Evolutionary conservation across 177 flowering plant genomes (phyloP), one percentile per base, ranked within the genome.

Genomic region (Vitis hybrid): DNA sequence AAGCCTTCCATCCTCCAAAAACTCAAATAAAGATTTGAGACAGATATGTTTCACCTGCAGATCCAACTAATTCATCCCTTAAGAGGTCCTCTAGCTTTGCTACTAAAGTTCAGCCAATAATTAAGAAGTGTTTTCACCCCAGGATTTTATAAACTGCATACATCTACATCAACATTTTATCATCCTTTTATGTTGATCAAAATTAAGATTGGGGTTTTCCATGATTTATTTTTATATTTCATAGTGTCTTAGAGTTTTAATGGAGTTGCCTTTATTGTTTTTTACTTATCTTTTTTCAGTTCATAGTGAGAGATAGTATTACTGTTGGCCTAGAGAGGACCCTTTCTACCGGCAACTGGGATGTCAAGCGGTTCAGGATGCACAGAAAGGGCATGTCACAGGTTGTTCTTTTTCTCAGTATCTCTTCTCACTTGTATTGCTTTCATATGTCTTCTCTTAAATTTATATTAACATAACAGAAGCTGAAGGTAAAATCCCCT

Each of bases 261-360:
- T 27, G 30, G 30, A 27, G 30, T 27, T 27, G 30, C 30, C 30
- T 18, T 50, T 12, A 18, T 61, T 55, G 8, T 3, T 40, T 70
- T 62, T 70, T 15, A 52, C 7, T 54, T 79, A 15, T 70, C 50
- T 30, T 73, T 5, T 21, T 75, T 51, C 74, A 92, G 90, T 68
- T 19, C 68, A 52, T 89, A 46, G 27, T 1, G 19, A 76, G 51
- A 49, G 85, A 82, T 55, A 70, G 59, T 46, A 89, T 95, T 24
- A 84, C 91, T 21, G 1, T 50, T 35, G 97, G 97, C 24, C 76
- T 95, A 32, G 99, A 95, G 71, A 88, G 91, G 73, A 79, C 97
- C 21, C 86, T 95, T 63, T 93, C 99, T 70, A 90, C 98, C 62
- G 99, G 99, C 5, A 93, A 93, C 69, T 95, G 87, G 83, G 84